These are phyloP conservation scores for Mucor velutinosus DNA, from an alignment of 371 early-diverging fungal genomes.

Conservation along the genomic window DNA sequence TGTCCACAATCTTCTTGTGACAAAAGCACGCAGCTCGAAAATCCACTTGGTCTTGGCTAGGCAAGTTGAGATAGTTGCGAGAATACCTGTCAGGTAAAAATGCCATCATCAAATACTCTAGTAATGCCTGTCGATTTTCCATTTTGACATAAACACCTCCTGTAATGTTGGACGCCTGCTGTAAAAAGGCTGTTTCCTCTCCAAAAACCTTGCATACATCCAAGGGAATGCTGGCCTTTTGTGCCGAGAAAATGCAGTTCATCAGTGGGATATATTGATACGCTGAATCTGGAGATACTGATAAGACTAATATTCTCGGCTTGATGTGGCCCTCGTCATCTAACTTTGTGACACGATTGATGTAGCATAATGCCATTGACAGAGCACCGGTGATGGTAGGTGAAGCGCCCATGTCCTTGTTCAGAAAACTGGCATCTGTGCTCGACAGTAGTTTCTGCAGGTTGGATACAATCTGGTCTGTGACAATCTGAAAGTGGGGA, in stretches of 20 bases:
- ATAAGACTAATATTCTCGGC: constrained; percentile 84
- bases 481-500: constrained; percentile 62
- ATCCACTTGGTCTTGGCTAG: constrained; percentile 83
- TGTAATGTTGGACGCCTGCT: constrained; percentile 92
- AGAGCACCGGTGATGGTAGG: constrained; percentile 61
- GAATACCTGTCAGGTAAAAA: constrained; percentile 84
- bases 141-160: constrained; percentile 81
- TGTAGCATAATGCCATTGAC: constrained; percentile 70
- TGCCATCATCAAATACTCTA: constrained; percentile 87
- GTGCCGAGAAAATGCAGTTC: constrained; percentile 97
- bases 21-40: constrained; percentile 97
- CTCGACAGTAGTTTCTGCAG: constrained; percentile 47
- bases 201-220: constrained; percentile 88
- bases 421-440: constrained; percentile 40
- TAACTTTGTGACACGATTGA: constrained; percentile 61
- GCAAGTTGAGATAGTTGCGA: constrained; percentile 71
- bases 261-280: constrained; percentile 92
- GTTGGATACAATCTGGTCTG: constrained; percentile 57
- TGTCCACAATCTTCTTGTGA: constrained; percentile 88
- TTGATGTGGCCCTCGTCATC: constrained; percentile 66
- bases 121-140: constrained; percentile 65
- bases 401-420: constrained; percentile 43
- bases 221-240: constrained; percentile 83
- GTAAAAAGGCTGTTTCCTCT: constrained; percentile 83
- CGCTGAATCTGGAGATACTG: constrained; percentile 85